Percentiles rank a stretch among this genome's conserved stretches.
Conservation (phyloP, 768 basidiomycete species). For the Galerina sulciceps region DNA sequence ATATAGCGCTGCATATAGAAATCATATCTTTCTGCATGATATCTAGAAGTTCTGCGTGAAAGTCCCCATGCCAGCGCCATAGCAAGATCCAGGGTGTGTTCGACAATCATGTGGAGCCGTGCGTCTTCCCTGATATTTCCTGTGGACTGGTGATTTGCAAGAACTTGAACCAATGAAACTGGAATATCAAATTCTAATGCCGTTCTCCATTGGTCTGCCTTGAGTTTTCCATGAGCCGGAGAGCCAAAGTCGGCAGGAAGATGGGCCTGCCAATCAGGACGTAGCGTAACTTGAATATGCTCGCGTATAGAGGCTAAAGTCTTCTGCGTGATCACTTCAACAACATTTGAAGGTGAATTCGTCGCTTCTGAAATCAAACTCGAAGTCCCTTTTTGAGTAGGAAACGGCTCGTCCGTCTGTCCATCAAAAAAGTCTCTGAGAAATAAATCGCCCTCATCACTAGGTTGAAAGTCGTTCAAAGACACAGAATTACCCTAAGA, state of each 20-base stretch:
- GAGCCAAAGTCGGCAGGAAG: not conserved
- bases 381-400: not conserved
- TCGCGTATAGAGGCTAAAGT: not conserved
- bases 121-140: not conserved
- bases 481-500: not conserved
- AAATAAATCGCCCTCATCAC: too few relatives aligned
- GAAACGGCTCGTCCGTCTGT: too few relatives aligned
- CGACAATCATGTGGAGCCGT: slow-evolving; percentile 11
- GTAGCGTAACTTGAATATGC: not conserved
- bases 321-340: not conserved
- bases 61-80: slow-evolving; percentile 18
- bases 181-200: slow-evolving; percentile 25
- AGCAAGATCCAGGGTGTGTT: slow-evolving; percentile 17
- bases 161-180: slow-evolving; percentile 14
- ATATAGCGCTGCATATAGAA: not conserved
- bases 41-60: not conserved
- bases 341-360: not conserved
- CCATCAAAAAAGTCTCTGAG: too few relatives aligned
- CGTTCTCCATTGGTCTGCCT: slow-evolving; percentile 28
- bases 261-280: not conserved
- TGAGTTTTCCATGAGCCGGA: slow-evolving; percentile 23
- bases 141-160: not conserved
- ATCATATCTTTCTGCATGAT: not conserved
- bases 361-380: too few relatives aligned
- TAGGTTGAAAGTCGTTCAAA: too few relatives aligned